Evolutionary conservation across 768 basidiomycete species (phyloP).

Genomic region (Amanita pseudoporphyria): DNA sequence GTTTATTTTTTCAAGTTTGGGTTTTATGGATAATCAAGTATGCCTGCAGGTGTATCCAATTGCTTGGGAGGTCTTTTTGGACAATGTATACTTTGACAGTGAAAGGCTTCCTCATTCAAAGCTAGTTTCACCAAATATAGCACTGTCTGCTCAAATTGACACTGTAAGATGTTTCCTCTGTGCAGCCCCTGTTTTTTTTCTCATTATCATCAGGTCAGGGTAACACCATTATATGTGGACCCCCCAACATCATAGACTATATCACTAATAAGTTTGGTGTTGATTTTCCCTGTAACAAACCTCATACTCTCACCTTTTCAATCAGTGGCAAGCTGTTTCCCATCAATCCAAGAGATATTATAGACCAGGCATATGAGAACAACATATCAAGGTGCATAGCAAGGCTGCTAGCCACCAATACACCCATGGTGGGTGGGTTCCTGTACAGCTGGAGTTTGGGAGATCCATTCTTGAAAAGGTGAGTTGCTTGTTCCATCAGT

Average conservation of each 20-base stretch:
- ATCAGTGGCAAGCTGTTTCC: conserved; percentile 64
- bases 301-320: conserved; percentile 56
- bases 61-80: conserved; percentile 65
- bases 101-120: conserved; percentile 46
- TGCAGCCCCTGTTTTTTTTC: background rate
- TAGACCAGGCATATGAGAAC: conserved; percentile 29
- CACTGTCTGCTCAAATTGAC: conserved; percentile 59
- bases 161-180: conserved; percentile 35
- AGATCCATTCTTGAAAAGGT: conserved; percentile 71
- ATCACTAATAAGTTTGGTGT: conserved; percentile 34
- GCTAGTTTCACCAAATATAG: conserved; percentile 35
- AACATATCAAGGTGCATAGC: conserved; percentile 37
- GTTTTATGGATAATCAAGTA: conserved; percentile 7
- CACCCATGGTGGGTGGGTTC: conserved; percentile 47
- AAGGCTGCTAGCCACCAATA: conserved; percentile 54
- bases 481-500: conserved; percentile 1
- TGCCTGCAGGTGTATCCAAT: conserved; percentile 42
- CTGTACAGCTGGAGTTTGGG: conserved; percentile 74
- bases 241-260: conserved; percentile 47
- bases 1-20: conserved; percentile 8
- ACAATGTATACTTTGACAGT: conserved; percentile 66
- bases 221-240: conserved; percentile 70
- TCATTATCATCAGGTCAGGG: conserved; percentile 32
- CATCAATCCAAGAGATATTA: conserved; percentile 69
- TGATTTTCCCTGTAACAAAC: conserved; percentile 44